phyloP scores from a whole-genome alignment of 2,329 filamentous ascomycete genomes.

The Monosporascus ibericus region DNA sequence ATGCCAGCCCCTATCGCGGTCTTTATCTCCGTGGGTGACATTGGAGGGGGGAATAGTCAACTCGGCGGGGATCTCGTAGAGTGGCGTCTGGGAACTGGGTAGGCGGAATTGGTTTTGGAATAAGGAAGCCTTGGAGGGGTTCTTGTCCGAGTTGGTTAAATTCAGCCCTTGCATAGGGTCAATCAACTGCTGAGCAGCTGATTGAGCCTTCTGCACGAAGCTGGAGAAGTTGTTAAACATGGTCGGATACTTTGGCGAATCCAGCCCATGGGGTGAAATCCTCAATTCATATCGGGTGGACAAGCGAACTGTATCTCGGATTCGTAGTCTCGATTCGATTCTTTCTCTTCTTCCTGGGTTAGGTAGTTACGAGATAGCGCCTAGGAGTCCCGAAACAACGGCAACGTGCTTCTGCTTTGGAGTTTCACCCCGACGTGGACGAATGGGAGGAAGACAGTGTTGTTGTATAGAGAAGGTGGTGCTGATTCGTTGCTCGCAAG shows the following conservation, averaged over 20 bases:
- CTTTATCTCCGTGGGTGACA: slow-evolving; percentile 63
- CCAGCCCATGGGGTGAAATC: slow-evolving; percentile 18
- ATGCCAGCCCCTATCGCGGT: slow-evolving; percentile 70
- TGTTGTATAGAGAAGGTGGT: too few relatives aligned
- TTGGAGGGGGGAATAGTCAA: slow-evolving; percentile 76
- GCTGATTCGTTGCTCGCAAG: too few relatives aligned
- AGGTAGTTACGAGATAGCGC: too few relatives aligned
- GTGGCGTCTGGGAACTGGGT: slow-evolving; percentile 82
- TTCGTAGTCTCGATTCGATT: too few relatives aligned
- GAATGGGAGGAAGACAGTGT: too few relatives aligned
- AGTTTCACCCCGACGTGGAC: too few relatives aligned
- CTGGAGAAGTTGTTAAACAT: slow-evolving; percentile 59
- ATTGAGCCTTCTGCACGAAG: slow-evolving; percentile 80
- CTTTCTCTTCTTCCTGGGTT: too few relatives aligned
- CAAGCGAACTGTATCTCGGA: too few relatives aligned
- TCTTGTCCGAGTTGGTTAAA: slow-evolving; percentile 66
- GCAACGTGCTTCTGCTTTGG: too few relatives aligned
- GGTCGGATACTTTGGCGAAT: slow-evolving; percentile 26
- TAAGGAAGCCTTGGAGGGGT: slow-evolving; percentile 83
- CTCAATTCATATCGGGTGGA: slow-evolving; percentile 24
- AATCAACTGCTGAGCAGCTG: slow-evolving; percentile 74
- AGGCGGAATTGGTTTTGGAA: slow-evolving; percentile 97
- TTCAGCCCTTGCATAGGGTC: slow-evolving; percentile 76
- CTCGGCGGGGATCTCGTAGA: slow-evolving; percentile 95
- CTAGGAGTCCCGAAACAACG: too few relatives aligned